Base-by-base conservation (phyloP, 352 stramenopile genomes). In the Aphanomyces cochlioides region DNA sequence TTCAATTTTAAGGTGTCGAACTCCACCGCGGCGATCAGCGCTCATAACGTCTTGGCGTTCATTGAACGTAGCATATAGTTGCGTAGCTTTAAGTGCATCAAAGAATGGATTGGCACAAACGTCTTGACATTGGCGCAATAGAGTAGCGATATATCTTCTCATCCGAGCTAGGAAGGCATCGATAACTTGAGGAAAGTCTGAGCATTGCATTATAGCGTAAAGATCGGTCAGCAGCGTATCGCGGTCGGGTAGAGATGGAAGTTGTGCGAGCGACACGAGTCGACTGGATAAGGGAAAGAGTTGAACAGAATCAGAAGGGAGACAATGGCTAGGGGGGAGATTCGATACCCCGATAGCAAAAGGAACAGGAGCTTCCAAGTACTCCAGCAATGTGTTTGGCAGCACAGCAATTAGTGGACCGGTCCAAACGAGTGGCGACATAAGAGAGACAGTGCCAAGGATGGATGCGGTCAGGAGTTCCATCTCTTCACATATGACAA, bases 321-420 rank as follows among this genome's bases (percentile, higher is more conserved):
- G 5, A 6, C 28, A 8, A 37, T 50, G 56, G 5, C 38, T 7
- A 50, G 5, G 19, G 8, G 64, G 64, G 13, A 70, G 64, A 15
- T 34, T 37, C 28, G 59, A 50, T 8, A 70, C 47, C 15, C 64
- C 64, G 36, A 70, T 70, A 5, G 61, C 34, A 19, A 47, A 70
- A 4, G 64, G 64, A 6, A 70, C 64, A 17, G 64, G 64, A 4
- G 64, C 64, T 47, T 70, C 64, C 2, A 70, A 37, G 40, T 70
- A 70, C 54, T 70, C 64, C 5, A 61, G 47, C 5, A 70, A 50
- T 5, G 40, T 53, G 6, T 39, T 8, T 3, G 64, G 64, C 2
- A 70, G 40, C 48, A 70, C 54, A 38, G 64, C 64, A 61, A 70
- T 63, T 19, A 70, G 43, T 5, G 64, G 64, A 10, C 64, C 64